A percentile compares a stretch with the other conserved stretches of the same genome.
These are phyloP conservation scores for Russula brevipes DNA, from an alignment of 768 basidiomycete species.

Conservation along the genomic window DNA sequence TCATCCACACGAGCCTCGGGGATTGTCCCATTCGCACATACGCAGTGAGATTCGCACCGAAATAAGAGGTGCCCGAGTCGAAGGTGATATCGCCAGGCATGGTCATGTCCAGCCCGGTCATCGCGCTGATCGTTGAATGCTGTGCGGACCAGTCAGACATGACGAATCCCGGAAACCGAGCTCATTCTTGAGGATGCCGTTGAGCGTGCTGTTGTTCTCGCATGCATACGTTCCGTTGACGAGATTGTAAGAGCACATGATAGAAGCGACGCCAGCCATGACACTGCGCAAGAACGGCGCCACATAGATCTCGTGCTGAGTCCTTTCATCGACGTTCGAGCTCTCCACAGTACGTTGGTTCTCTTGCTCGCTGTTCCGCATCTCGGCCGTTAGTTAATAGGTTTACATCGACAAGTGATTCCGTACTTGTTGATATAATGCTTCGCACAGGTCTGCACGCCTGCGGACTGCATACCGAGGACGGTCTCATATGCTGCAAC, in stretches of 20 bases:
- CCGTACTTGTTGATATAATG: slow-evolving; percentile 72
- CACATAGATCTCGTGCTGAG: slow-evolving; percentile 68
- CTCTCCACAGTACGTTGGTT: slow-evolving; percentile 48
- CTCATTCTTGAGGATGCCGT: slow-evolving; percentile 70
- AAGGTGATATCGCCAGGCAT: slow-evolving; percentile 57
- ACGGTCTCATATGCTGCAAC: slow-evolving; percentile 77
- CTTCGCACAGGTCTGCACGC: slow-evolving; percentile 84
- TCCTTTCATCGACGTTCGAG: slow-evolving; percentile 75
- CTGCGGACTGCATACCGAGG: slow-evolving; percentile 71
- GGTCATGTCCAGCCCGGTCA: slow-evolving; percentile 59
- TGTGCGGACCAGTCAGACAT: slow-evolving; percentile 74
- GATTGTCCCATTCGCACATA: slow-evolving; percentile 71
- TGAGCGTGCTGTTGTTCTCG: slow-evolving; percentile 65
- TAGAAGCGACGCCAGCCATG: slow-evolving; percentile 64
- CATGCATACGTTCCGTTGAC: slow-evolving; percentile 71
- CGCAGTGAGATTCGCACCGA: slow-evolving; percentile 58
- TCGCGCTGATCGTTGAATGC: slow-evolving; percentile 53
- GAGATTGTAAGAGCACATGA: slow-evolving; percentile 76
- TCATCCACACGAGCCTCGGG: slow-evolving; percentile 62
- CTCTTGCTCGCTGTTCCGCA: slow-evolving; percentile 55
- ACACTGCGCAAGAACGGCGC: slow-evolving; percentile 66
- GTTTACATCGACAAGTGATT: slow-evolving; percentile 36
- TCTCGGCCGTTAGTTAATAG: neutral
- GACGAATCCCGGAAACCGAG: slow-evolving; percentile 73
- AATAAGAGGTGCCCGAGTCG: slow-evolving; percentile 47